Evolutionary conservation across 352 stramenopile species (phyloP), one percentile per base, ranked within the genome.

Genomic region (Phytophthora sansomeana): DNA sequence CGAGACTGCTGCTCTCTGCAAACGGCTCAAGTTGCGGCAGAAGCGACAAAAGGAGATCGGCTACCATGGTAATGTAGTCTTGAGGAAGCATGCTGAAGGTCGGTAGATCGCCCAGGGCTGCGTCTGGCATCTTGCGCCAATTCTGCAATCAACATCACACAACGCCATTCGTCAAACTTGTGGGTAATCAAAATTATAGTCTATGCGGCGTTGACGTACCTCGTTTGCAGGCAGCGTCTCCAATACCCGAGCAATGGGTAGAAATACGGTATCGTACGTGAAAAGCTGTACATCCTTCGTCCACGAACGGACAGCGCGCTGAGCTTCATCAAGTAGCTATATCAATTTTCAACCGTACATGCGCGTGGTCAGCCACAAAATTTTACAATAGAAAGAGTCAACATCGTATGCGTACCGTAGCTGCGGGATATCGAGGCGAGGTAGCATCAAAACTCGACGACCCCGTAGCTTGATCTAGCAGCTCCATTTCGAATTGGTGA

Each of bases 1-100:
- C 50, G 0, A 94, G 73, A 58, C 80, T 88, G 58, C 58, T 81
- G 63, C 84, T 96, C 43, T 92, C 74, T 7, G 85, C 85, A 64
- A 96, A 96, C 19, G 84, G 85, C 62, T 96, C 85, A 4, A 94
- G 69, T 29, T 94, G 87, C 6, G 87, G 87, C 8, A 96, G 62
- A 13, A 96, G 74, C 32, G 87, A 96, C 28, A 94, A 63, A 49
- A 94, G 56, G 28, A 93, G 63, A 28, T 96, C 87, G 5, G 87
- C 87, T 16, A 93, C 85, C 38, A 76, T 73, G 8, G 87, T 96
- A 60, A 96, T 93, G 69, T 93, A 96, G 52, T 96, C 87, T 70
- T 95, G 85, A 10, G 87, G 87, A 14, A 95, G 67, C 55, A 78
- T 84, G 50, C 82, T 93, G 63, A 94, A 93, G 21, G 80, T 80